Percentiles rank a stretch among this genome's conserved stretches.
phyloP scores from a whole-genome alignment of 371 early-diverging fungal genomes.

The Saksenaea oblongispora region DNA sequence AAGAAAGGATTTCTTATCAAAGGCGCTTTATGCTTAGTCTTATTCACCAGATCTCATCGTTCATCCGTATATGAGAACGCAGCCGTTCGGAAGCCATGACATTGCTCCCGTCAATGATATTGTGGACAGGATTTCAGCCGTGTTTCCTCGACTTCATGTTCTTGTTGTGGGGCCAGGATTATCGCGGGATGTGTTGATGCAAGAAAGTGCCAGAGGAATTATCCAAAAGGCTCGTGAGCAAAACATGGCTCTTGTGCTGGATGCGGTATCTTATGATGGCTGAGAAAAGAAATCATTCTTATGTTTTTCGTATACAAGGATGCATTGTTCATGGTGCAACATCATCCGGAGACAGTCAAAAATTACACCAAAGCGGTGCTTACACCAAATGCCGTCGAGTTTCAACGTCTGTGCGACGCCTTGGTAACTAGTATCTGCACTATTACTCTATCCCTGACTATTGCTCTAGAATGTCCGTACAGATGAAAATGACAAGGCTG shows the following conservation, averaged over 20 bases:
- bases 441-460: not conserved
- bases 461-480: constrained; percentile 40
- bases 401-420: constrained; percentile 73
- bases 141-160: constrained; percentile 80
- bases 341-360: constrained; percentile 69
- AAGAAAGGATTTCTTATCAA: not conserved
- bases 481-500: constrained; percentile 33
- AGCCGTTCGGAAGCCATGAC: constrained; percentile 14
- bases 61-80: constrained; percentile 59
- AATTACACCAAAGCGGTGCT: constrained; percentile 80
- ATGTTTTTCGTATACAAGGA: constrained; percentile 52
- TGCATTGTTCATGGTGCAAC: constrained; percentile 76
- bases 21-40: constrained; percentile 22
- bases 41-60: constrained; percentile 70
- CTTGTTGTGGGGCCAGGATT: constrained; percentile 93
- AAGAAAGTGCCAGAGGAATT: constrained; percentile 58
- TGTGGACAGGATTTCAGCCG: constrained; percentile 39
- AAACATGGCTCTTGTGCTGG: constrained; percentile 81
- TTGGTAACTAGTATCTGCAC: constrained; percentile 42
- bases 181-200: constrained; percentile 74
- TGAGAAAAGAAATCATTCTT: not conserved
- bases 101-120: constrained; percentile 32
- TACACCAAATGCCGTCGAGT: constrained; percentile 93
- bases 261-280: constrained; percentile 67
- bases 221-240: constrained; percentile 63